Conservation (phyloP, 2,329 filamentous ascomycete species). For the Aureobasidium lini region DNA sequence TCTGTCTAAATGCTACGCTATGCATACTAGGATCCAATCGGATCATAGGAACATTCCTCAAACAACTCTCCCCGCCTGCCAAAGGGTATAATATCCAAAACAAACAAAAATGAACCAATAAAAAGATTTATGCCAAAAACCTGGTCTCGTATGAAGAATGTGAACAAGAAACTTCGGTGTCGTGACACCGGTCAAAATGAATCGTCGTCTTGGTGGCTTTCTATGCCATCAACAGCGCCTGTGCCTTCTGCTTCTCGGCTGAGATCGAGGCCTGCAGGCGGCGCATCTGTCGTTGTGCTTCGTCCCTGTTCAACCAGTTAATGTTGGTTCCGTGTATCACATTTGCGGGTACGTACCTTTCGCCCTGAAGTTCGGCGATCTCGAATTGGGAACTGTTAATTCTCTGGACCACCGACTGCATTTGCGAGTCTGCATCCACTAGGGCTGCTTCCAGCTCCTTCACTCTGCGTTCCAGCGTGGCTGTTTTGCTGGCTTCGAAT, state of each 20-base stretch:
- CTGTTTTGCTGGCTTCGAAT: conserved; percentile 6
- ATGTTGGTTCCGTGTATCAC: conserved; percentile 16
- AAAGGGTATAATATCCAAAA: conserved; percentile 9
- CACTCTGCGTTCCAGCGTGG: conserved; percentile 56
- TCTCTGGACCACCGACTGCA: conserved; percentile 73
- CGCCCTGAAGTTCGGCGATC: conserved; percentile 68
- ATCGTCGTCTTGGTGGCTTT: neutral
- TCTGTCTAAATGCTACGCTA: neutral
- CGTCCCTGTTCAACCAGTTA: conserved; percentile 46
- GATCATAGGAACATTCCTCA: neutral
- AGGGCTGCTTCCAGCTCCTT: conserved; percentile 78
- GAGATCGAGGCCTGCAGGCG: conserved; percentile 14
- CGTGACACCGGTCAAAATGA: neutral
- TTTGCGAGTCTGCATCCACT: conserved; percentile 66
- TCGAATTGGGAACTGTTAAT: conserved; percentile 82
- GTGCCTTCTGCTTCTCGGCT: conserved; percentile 15
- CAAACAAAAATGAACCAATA: neutral
- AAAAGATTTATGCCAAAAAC: conserved; percentile 10
- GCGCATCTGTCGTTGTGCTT: conserved; percentile 15
- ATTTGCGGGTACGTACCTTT: conserved; percentile 65
- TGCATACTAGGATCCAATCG: neutral
- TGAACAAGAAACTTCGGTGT: neutral
- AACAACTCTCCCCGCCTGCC: neutral
- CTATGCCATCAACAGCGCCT: conserved; percentile 13
- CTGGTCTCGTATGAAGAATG: neutral